Evolutionary conservation across 1,284 basidiomycete genomes (phyloP).

Genomic region (Sporisorium scitamineum): DNA sequence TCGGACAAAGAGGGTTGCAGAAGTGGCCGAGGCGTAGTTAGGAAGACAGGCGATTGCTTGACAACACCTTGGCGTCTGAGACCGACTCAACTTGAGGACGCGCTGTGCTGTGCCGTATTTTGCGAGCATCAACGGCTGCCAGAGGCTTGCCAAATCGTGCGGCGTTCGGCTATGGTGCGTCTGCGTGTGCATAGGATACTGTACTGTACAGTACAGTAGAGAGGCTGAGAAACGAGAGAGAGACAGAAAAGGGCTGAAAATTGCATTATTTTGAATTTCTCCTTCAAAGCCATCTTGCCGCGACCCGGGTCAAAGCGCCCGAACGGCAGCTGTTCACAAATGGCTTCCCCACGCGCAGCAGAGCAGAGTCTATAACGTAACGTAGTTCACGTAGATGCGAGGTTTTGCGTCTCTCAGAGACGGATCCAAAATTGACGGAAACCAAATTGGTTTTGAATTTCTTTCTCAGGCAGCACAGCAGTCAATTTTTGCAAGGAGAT

Average conservation of each 20-base stretch:
- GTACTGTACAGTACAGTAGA: not conserved
- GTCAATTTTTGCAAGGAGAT: too few species aligned
- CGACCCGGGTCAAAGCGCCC: not conserved
- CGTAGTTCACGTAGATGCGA: too few species aligned
- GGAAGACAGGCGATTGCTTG: not conserved
- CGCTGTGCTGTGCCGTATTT: slow-evolving; percentile 3
- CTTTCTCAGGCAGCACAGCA: too few species aligned
- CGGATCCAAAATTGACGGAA: too few species aligned
- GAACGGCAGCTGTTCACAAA: not conserved
- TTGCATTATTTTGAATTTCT: slow-evolving; percentile 1
- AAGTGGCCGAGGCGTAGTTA: not conserved
- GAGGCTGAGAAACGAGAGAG: not conserved
- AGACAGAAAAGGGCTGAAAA: not conserved
- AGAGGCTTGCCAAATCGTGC: too few species aligned
- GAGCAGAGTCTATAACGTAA: too few species aligned
- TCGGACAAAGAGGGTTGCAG: not conserved
- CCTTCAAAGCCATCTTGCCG: not conserved
- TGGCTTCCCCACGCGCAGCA: not conserved
- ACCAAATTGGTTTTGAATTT: too few species aligned
- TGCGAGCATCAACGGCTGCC: not conserved
- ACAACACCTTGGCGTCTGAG: not conserved
- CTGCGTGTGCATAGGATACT: not conserved
- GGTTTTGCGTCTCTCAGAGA: too few species aligned
- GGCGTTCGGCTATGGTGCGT: not conserved
- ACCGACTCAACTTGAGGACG: not conserved